Evolutionary conservation across 1,284 basidiomycete species (phyloP).

Genomic region (Heimioporus retisporus): DNA sequence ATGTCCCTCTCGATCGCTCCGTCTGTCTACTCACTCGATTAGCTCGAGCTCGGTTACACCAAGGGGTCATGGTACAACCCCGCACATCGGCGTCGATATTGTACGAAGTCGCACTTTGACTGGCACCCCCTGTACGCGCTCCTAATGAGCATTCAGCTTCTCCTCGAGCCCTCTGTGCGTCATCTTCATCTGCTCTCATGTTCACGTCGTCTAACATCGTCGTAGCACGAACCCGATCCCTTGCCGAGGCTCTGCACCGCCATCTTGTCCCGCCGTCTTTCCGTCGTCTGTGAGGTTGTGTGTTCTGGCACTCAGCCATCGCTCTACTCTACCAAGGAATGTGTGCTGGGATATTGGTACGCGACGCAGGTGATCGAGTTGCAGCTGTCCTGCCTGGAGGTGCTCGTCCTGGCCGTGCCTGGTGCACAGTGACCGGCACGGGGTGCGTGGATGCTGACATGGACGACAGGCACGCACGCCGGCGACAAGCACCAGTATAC

Average conservation of each 20-base stretch:
- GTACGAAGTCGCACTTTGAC: constrained; percentile 68
- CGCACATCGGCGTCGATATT: constrained; percentile 69
- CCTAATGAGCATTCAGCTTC: constrained; percentile 49
- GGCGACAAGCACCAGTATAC: constrained; percentile 62
- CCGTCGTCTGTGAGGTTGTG: constrained; percentile 74
- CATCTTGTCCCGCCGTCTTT: constrained; percentile 67
- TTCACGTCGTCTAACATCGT: constrained; percentile 13
- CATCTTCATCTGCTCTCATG: background rate
- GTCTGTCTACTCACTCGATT: constrained; percentile 1
- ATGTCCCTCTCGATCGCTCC: constrained; percentile 22
- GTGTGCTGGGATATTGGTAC: constrained; percentile 82
- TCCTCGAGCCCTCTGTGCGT: constrained; percentile 47
- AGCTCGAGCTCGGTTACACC: constrained; percentile 70
- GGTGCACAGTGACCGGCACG: constrained; percentile 35
- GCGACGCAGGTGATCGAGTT: constrained; percentile 61
- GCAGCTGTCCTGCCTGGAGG: constrained; percentile 66
- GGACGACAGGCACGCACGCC: constrained; percentile 51
- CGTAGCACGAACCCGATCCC: constrained; percentile 41
- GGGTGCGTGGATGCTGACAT: background rate
- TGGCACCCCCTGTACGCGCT: constrained; percentile 72
- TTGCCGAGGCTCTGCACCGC: constrained; percentile 51
- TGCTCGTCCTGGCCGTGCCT: constrained; percentile 52
- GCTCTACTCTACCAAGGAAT: constrained; percentile 75
- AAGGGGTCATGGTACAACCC: constrained; percentile 75
- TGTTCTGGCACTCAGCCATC: constrained; percentile 83